Evolutionary conservation across 2,329 filamentous ascomycete species (phyloP).

Genomic region (Ceratocystis smalleyi): DNA sequence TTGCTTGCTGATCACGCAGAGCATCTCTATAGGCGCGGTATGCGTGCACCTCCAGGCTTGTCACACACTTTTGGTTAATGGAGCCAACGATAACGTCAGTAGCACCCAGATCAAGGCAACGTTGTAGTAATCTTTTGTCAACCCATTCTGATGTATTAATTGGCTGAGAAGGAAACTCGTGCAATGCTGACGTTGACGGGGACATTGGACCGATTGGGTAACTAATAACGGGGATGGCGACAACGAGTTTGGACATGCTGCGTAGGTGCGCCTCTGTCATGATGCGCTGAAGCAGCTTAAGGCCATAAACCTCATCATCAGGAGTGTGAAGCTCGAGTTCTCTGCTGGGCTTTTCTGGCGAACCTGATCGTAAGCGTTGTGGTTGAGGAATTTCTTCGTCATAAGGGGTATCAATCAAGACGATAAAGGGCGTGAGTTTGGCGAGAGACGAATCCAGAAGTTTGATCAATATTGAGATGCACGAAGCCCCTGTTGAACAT

Average conservation of each 20-base stretch:
- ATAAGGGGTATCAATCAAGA: constrained; percentile 41
- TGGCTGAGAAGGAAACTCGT: constrained; percentile 19
- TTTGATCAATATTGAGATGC: constrained; percentile 37
- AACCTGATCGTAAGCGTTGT: constrained; percentile 24
- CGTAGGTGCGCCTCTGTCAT: constrained; percentile 42
- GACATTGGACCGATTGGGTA: constrained; percentile 23
- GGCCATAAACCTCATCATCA: constrained; percentile 38
- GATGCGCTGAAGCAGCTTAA: constrained; percentile 39
- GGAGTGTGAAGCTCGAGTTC: constrained; percentile 28
- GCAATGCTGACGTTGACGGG: constrained; percentile 22
- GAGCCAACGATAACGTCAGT: constrained; percentile 74
- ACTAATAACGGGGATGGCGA: constrained; percentile 40
- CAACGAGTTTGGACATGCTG: constrained; percentile 40
- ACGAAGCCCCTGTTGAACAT: constrained; percentile 38
- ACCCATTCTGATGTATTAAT: constrained; percentile 25
- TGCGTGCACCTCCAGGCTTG: constrained; percentile 64
- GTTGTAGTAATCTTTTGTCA: constrained; percentile 39
- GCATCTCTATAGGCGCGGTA: constrained; percentile 70
- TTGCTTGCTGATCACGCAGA: constrained; percentile 53
- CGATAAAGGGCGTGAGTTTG: constrained; percentile 37
- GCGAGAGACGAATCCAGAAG: constrained; percentile 29
- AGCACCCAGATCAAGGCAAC: constrained; percentile 72
- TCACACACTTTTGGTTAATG: constrained; percentile 55
- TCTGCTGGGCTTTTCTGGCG: constrained; percentile 30
- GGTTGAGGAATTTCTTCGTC: constrained; percentile 31